Base-by-base conservation (phyloP, 2,329 filamentous ascomycete genomes). In the Neopestalotiopsis sp. region DNA sequence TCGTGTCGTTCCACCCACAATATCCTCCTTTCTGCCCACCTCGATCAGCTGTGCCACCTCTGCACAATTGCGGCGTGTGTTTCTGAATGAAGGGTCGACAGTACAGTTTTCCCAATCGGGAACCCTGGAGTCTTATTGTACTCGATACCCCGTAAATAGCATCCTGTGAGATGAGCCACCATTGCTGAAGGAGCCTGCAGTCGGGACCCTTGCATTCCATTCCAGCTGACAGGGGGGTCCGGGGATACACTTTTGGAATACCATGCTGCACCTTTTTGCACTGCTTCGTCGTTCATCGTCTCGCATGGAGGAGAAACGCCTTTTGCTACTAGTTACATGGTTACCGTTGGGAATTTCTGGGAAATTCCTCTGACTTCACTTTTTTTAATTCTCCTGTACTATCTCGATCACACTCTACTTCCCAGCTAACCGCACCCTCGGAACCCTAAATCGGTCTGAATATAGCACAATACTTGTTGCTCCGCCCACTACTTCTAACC, bases 401-500 rank as follows among this genome's bases (percentile, higher is more conserved):
- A 60, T 67, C 42, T 49, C 34, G 20, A 59, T 67, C 65, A 45
- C 40, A 67, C 65, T 59, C 65, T 67, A 42, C 56, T 20, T 10
- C 38, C 65, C 60, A 67, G 72, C 70, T 74, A 71, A 72, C 73
- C 72, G 73, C 74, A 73, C 70, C 74, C 73, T 76, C 73, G 73
- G 72, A 20, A 30, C 72, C 75, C 71, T 74, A 71, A 73, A 72
- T 71, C 66, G 34, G 75, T 78, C 79, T 81, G 74, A 80, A 81
- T 81, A 80, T 81, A 81, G 80, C 79, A 28, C 24, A 81, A 79
- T 80, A 64, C 28, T 52, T 64, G 79, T 74, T 76, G 77, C 77
- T 76, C 75, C 78, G 75, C 75, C 75, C 74, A 71, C 75, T 71
- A 76, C 40, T 34, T 38, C 40, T 64, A 74, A 73, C 71, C 73